Evolutionary conservation across 2,329 filamentous ascomycete species (phyloP), one percentile per base, ranked within the genome.

Genomic region (Bipolaris bicolor): DNA sequence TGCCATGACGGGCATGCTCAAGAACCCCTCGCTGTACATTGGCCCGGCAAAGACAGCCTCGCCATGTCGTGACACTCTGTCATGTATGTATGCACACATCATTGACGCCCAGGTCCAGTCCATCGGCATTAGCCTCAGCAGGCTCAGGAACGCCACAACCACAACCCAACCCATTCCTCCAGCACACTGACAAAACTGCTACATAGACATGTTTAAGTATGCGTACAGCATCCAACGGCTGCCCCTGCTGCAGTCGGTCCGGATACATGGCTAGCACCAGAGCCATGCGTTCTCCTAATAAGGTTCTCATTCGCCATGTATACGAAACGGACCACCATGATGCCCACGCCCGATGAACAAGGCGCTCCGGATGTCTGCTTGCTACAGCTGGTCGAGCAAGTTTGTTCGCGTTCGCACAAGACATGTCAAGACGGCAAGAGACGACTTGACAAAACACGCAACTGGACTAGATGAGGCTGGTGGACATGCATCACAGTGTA

Each of bases 21-120:
- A 7, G 24, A 29, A 16, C 15, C 24, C 2, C 24, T 31, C 9
- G 2, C 43, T 3, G 16, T 2, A 46, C 26, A 7, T 2, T 26
- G 11, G 13, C 43, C 3, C 2, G 26, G 9, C 36, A 36, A 22
- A 37, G n/a, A 16, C n/a, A 26, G 34, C 15, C 22, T 11, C 15
- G 10, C 18, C 9, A 43, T 43, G 31, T 29, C 34, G 31, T 9
- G 36, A 24, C 29, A 15, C 43, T 18, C 29, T 11, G 29, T 18
- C 43, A 20, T 20, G 20, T 9, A 24, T 24, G 5, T 24, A 7
- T 7, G 43, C 48, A 48, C 49, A 44, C 26, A 37, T 36, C 47
- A 57, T 31, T 31, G 37, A 57, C 29, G 43, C 33, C 45, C 44
- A 39, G 54, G 40, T 52, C 37, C 49, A 53, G 54, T 22, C 54